Conservation (phyloP, 768 basidiomycete genomes). For the Kwoniella bestiolae region DNA sequence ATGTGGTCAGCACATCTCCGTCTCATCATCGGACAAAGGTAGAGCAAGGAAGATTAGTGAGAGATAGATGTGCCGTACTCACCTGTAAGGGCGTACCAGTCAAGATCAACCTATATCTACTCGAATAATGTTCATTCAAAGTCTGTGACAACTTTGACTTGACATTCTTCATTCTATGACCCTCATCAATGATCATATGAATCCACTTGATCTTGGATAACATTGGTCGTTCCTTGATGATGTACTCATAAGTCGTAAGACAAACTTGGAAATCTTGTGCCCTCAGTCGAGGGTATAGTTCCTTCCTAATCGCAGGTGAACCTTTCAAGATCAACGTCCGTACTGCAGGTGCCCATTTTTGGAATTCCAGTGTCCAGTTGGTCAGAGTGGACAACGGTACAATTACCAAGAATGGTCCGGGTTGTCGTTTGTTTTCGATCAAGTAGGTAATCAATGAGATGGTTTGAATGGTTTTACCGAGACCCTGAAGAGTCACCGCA, state of each 20-base stretch:
- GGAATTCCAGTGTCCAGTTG: constrained; percentile 95
- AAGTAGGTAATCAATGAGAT: constrained; percentile 80
- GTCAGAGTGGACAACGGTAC: constrained; percentile 96
- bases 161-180: constrained; percentile 97
- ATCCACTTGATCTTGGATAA: constrained; percentile 92
- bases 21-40: too few species aligned
- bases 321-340: constrained; percentile 86
- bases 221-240: constrained; percentile 92
- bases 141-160: constrained; percentile 87
- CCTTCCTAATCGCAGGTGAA: constrained; percentile 79
- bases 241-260: constrained; percentile 94
- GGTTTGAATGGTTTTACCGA: constrained; percentile 59
- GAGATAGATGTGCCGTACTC: constrained; percentile 17
- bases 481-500: constrained; percentile 46
- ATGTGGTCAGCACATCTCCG: not conserved
- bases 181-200: constrained; percentile 98
- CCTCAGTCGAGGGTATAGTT: constrained; percentile 71
- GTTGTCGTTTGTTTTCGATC: constrained; percentile 84
- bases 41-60: too few species aligned
- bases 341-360: constrained; percentile 91
- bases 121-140: constrained; percentile 87
- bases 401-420: constrained; percentile 93
- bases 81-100: constrained; percentile 90
- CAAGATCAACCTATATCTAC: constrained; percentile 87
- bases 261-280: constrained; percentile 86